Conservation (phyloP, 164 flowering plant genomes). For the Echeveria elegans region DNA sequence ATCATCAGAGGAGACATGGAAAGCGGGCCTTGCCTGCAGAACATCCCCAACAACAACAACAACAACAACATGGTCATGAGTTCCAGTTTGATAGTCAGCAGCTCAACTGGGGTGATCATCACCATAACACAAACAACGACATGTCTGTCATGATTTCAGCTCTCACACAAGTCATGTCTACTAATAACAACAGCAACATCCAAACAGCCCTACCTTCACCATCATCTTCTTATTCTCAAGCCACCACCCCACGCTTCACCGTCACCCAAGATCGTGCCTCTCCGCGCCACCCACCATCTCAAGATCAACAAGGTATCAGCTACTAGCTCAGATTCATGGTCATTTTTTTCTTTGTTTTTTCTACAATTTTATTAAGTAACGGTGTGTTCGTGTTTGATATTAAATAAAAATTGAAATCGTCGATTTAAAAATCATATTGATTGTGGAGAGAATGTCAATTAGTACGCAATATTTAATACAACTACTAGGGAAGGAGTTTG, state of each 20-base stretch:
- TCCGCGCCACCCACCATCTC: background rate
- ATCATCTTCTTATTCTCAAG: background rate
- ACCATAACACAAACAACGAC: constrained; percentile 16
- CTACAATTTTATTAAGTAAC: background rate
- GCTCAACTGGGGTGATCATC: background rate
- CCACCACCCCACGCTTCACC: background rate
- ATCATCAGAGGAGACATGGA: constrained; percentile 47
- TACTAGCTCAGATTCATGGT: background rate
- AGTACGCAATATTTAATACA: background rate
- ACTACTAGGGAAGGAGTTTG: background rate
- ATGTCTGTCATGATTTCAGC: constrained; percentile 30
- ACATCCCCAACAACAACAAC: constrained; percentile 17
- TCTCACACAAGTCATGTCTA: constrained; percentile 20
- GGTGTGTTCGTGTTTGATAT: background rate
- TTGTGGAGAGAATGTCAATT: background rate
- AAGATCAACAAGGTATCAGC: background rate
- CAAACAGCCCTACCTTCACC: background rate
- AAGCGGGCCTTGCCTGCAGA: constrained; percentile 47
- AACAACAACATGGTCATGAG: background rate
- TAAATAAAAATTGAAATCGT: background rate
- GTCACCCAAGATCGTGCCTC: background rate
- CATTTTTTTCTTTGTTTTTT: background rate
- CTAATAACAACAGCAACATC: constrained; percentile 1
- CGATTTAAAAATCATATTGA: background rate
- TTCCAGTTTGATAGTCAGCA: background rate